Conservation (phyloP, 2,329 filamentous ascomycete genomes). For the Didymella pinodella region DNA sequence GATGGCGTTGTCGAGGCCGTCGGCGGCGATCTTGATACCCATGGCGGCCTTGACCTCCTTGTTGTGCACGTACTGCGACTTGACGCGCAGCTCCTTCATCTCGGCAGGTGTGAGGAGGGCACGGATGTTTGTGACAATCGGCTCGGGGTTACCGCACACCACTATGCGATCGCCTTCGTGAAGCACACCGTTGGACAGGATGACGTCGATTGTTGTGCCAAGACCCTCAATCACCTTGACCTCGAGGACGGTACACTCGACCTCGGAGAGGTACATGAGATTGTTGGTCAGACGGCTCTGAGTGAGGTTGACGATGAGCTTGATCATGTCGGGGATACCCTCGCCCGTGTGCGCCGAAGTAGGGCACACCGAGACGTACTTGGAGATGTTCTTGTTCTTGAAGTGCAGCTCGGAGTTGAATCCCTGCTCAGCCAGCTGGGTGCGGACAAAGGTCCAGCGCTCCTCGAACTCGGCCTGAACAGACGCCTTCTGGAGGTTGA, state of each 20-base stretch:
- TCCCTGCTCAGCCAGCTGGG: slow-evolving; percentile 93
- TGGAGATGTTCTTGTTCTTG: slow-evolving; percentile 97
- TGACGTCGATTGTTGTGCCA: slow-evolving; percentile 97
- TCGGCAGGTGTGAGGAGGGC: slow-evolving; percentile 92
- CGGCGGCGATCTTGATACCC: slow-evolving; percentile 98
- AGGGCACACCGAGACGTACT: slow-evolving; percentile 92
- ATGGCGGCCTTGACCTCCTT: slow-evolving; percentile 98
- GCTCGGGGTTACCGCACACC: slow-evolving; percentile 93
- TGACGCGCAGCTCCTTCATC: slow-evolving; percentile 91
- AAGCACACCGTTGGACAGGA: slow-evolving; percentile 93
- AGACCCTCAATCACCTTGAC: slow-evolving; percentile 99
- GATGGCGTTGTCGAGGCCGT: slow-evolving; percentile 94
- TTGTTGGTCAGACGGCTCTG: slow-evolving; percentile 97
- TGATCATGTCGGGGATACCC: slow-evolving; percentile 98
- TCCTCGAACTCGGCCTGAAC: slow-evolving; percentile 95
- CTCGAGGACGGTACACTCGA: slow-evolving; percentile 96
- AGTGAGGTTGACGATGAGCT: slow-evolving; percentile 88
- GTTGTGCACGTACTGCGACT: slow-evolving; percentile 97
- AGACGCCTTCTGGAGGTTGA: slow-evolving; percentile 87
- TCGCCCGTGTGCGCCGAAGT: slow-evolving; percentile 99
- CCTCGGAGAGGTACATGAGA: slow-evolving; percentile 97
- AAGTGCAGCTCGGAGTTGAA: slow-evolving; percentile 98
- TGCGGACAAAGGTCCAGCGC: slow-evolving; percentile 87
- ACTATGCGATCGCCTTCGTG: slow-evolving; percentile 94
- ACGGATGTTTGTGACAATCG: slow-evolving; percentile 93